Evolutionary conservation across 2,329 filamentous ascomycete genomes (phyloP).

Genomic region (Beauveria brongniartii): DNA sequence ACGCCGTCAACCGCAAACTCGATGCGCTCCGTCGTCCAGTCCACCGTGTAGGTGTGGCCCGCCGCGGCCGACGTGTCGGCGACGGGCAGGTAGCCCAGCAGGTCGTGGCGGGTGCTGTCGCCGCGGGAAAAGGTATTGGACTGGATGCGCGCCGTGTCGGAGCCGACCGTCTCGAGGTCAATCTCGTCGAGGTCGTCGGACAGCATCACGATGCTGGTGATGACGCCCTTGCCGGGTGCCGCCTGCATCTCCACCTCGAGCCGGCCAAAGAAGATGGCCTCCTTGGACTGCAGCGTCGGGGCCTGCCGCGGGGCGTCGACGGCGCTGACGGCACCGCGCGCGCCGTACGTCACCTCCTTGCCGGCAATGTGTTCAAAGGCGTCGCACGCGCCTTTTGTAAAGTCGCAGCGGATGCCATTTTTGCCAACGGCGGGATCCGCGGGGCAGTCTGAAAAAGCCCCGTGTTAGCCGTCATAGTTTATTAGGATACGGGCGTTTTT

Average conservation of each 20-base stretch:
- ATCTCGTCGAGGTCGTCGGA: constrained; percentile 75
- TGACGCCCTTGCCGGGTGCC: constrained; percentile 64
- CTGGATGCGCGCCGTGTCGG: constrained; percentile 60
- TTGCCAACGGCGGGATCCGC: constrained; percentile 59
- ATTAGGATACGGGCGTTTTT: too few relatives aligned
- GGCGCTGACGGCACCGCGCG: constrained; percentile 31
- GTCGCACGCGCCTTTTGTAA: constrained; percentile 53
- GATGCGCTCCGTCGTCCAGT: constrained; percentile 58
- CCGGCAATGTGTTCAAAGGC: constrained; percentile 19
- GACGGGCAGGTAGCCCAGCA: constrained; percentile 50
- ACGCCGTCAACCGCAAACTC: constrained; percentile 58
- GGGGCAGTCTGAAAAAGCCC: constrained; percentile 37
- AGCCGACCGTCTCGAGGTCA: constrained; percentile 77
- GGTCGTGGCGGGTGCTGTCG: constrained; percentile 56
- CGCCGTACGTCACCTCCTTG: constrained; percentile 19
- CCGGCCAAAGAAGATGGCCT: constrained; percentile 80
- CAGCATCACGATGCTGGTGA: constrained; percentile 68
- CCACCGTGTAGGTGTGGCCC: constrained; percentile 58
- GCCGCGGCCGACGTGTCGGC: constrained; percentile 30
- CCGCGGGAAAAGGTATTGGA: constrained; percentile 77
- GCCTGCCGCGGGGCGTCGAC: constrained; percentile 51
- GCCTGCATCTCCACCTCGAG: constrained; percentile 63
- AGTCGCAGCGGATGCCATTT: constrained; percentile 51
- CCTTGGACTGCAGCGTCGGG: constrained; percentile 58
- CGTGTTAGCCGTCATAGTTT: background rate